Base-by-base conservation (phyloP, 1,284 basidiomycete genomes). In the Moniliophthora roreri region DNA sequence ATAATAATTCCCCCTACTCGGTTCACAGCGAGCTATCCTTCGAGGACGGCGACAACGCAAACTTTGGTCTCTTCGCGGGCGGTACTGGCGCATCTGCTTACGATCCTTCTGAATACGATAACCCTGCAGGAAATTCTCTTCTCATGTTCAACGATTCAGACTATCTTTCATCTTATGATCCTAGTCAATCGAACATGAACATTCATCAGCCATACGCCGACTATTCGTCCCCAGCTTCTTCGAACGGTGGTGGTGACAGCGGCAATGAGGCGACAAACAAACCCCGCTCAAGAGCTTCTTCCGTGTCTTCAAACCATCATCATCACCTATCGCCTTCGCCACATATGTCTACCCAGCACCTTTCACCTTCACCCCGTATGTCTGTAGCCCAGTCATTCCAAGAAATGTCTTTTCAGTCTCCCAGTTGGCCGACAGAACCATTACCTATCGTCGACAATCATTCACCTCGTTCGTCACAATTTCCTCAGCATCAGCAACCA, bases 91-190 rank as follows among this genome's bases (percentile, higher is more conserved):
- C 32, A 7, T 13, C 50, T 16, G 16, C 40, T 3, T 89, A 89
- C 78, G 81, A 88, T 65, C 86, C 85, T 4, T 66, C 76, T 40
- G 81, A 86, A 50, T 89, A 80, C 74, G 87, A 90, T 71, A 64
- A 71, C 10, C 82, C 84, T 52, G 68, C 75, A 1, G 62, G 69
- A 21, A 66, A 69, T 21, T 69, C 73, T 10, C 72, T 86, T 13
- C 71, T 88, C 42, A 79, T 86, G 71, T 84, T 87, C 62, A 66
- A 65, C 60, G 77, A 82, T 65, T 64, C 67, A 58, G 74, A 75
- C 23, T 83, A 76, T 63, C 77, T 81, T 65, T 68, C 71, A 26
- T 66, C 66, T 44, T 61, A 73, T 48, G 70, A 73, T 28, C 44
- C 23, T 6, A 32, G 7, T 32, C 44, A 46, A 41, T 18, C 23